Evolutionary conservation across 1,139 yeast species (phyloP), one percentile per base, ranked within the genome.

Genomic region (Blastobotrys petasosporus): DNA sequence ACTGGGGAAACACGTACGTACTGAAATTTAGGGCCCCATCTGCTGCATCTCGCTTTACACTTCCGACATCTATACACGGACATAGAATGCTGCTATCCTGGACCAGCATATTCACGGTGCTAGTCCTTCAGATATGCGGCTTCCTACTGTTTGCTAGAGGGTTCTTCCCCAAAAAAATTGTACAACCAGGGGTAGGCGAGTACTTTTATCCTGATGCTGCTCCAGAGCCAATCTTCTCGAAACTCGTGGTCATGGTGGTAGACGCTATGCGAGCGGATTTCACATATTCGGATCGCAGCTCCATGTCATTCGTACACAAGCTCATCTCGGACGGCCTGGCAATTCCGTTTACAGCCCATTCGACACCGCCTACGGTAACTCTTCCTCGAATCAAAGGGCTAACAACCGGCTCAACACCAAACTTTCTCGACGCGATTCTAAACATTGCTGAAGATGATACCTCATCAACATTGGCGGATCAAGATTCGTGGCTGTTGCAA

Each of bases 331-430:
- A 71, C 0, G 94, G 94, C 9, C 62, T 72, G 39, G 97, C 94
- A 0, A 60, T 90, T 41, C 96, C 96, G 0, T 88, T 79, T 62
- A 92, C 98, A 0, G 96, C 96, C 0, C 85, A 74, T 62, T 82
- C 97, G 0, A 84, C 85, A 59, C 97, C 98, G 2, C 99, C 98
- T 11, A 94, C 98, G 0, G 95, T 97, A 1, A 94, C 99, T 0
- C 68, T 94, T 32, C 98, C 95, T 55, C 72, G 99, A 51, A 71
- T 94, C 44, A 92, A 92, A 62, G 98, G 97, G 1, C 65, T 92
- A 37, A 90, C 98, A 1, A 90, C 98, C 0, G 98, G 98, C 0
- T 83, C 96, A 0, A 71, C 94, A 35, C 97, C 98, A 0, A 90
- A 96, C 20, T 88, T 94, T 58, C 79, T 94, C 30, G 99, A 92